Conservation (phyloP, 2,329 filamentous ascomycete species). For the Aspergillus amoenus region DNA sequence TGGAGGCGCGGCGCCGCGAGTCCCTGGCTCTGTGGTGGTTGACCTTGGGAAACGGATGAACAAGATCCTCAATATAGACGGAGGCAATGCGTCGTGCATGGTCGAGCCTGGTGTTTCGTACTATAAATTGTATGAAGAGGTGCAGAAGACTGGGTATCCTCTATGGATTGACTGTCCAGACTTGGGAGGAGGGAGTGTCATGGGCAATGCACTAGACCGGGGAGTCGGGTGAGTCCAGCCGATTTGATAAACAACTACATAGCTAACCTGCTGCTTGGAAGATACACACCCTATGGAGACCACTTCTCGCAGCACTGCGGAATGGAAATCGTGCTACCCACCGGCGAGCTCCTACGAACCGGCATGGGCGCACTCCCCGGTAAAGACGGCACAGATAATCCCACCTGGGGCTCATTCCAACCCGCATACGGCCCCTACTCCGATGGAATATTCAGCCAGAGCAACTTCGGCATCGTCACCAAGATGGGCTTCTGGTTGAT, state of each 20-base stretch:
- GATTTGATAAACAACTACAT: no score
- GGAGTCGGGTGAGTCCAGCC: conserved; percentile 21
- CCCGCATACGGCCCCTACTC: conserved; percentile 31
- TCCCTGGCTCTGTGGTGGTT: background rate
- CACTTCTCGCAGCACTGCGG: conserved; percentile 45
- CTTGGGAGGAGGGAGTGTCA: conserved; percentile 45
- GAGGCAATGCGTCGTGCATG: conserved; percentile 49
- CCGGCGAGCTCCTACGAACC: conserved; percentile 46
- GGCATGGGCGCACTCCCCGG: conserved; percentile 44
- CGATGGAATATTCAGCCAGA: conserved; percentile 52
- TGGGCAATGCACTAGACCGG: conserved; percentile 49
- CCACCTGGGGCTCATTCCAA: background rate
- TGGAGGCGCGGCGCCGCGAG: background rate
- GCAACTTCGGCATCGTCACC: conserved; percentile 53
- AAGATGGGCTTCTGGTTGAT: conserved; percentile 58
- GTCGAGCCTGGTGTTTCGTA: conserved; percentile 59
- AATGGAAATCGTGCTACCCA: conserved; percentile 49
- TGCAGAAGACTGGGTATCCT: background rate
- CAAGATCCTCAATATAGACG: conserved; percentile 52
- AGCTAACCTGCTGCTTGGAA: conserved; percentile 24
- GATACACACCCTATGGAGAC: conserved; percentile 43
- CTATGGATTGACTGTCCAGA: conserved; percentile 30
- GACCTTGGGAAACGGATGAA: conserved; percentile 43
- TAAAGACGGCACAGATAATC: background rate
- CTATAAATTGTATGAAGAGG: conserved; percentile 50